Evolutionary conservation across 805 yeast species (phyloP).

Genomic region (Candida qinlingensis): DNA sequence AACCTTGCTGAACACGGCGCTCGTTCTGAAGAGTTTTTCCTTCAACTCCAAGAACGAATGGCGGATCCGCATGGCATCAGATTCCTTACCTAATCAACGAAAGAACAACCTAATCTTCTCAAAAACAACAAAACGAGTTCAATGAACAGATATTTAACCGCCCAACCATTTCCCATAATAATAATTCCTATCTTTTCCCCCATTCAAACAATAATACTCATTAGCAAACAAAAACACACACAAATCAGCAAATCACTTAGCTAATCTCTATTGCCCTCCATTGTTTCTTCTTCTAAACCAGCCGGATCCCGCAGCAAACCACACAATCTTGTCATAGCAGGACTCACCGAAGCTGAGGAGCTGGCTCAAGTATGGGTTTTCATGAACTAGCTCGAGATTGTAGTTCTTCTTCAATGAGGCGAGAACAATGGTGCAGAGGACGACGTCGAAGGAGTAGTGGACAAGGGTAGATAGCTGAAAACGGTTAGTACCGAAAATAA

Average conservation of each 20-base stretch:
- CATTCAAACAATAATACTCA: constrained; percentile 1
- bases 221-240: background rate
- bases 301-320: constrained; percentile 6
- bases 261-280: too few relatives aligned
- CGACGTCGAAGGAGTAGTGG: constrained; percentile 6
- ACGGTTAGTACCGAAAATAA: too few relatives aligned
- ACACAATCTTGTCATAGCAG: constrained; percentile 5
- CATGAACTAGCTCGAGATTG: constrained; percentile 3
- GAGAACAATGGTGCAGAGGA: constrained; percentile 6
- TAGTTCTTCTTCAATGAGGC: constrained; percentile 7
- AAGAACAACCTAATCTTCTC: background rate
- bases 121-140: background rate
- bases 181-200: background rate
- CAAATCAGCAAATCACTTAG: background rate
- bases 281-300: constrained; percentile 4
- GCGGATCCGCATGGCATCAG: background rate
- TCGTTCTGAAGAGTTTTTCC: background rate
- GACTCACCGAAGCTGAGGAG: constrained; percentile 4
- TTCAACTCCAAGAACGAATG: background rate
- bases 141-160: too few relatives aligned
- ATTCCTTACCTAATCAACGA: background rate
- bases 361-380: constrained; percentile 1
- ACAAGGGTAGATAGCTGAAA: background rate
- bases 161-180: too few relatives aligned
- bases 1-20: background rate